These are phyloP conservation scores for Psophocarpus tetragonolobus DNA, from an alignment of 306 rosid species.

Conservation along the genomic window DNA sequence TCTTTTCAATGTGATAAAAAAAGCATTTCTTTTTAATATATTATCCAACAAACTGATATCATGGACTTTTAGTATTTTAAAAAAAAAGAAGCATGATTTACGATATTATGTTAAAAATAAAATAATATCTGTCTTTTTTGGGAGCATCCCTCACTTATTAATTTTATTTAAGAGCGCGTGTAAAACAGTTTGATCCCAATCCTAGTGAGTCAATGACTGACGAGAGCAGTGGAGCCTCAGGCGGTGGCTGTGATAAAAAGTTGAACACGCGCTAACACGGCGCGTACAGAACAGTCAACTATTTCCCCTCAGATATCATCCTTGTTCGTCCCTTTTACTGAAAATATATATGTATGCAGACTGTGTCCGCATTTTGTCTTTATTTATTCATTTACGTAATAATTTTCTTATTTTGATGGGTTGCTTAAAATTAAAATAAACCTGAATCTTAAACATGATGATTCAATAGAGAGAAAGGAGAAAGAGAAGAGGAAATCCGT, in stretches of 20 bases:
- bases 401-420: background rate
- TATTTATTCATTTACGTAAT: background rate
- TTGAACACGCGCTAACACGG: background rate
- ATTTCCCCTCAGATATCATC: background rate
- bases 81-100: background rate
- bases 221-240: background rate
- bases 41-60: background rate
- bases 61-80: background rate
- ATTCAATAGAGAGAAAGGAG: background rate
- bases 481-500: conserved; percentile 22
- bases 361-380: background rate
- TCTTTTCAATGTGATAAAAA: too few species aligned
- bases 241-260: background rate
- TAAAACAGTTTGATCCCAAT: background rate
- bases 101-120: background rate
- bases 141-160: background rate
- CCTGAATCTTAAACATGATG: conserved; percentile 28
- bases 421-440: background rate
- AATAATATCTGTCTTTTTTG: background rate
- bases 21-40: too few species aligned
- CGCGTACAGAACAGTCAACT: background rate
- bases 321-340: background rate
- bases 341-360: background rate
- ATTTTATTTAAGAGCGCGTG: background rate
- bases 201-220: too few species aligned